Base-by-base conservation (phyloP, 2,329 filamentous ascomycete species). In the Beauveria sp. region DNA sequence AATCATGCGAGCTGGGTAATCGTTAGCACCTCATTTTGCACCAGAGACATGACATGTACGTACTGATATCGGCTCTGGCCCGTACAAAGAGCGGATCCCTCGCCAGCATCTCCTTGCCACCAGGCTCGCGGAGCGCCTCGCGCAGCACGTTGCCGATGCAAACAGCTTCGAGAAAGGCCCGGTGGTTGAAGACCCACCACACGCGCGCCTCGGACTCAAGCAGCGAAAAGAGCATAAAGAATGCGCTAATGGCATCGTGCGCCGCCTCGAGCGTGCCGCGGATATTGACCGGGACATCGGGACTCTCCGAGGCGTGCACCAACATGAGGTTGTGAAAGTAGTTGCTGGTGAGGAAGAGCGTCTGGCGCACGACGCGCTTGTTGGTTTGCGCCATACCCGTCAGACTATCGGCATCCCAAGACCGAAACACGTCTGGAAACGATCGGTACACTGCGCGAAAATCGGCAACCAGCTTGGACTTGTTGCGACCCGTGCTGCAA, bases 181-280 rank as follows among this genome's bases (percentile, higher is more conserved):
- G 79, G 70, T 93, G 90, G 70, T 91, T 90, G 66, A 92, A 91
- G 0, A 91, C 88, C 89, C 89, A 93, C 89, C 89, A 93, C 1
- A 92, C 89, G 16, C 86, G 81, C 1, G 88, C 88, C 75, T 93
- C 90, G 18, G 78, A 78, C 66, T 87, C 84, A 64, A 92, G 86
- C 14, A 90, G 75, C 43, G 77, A 78, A 73, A 86, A 90, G 7
- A 92, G 79, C 62, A 91, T 79, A 71, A 93, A 92, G 70, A 92
- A 93, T 1, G 88, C 79, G 50, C 80, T 82, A 52, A 93, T 84
- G 5, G 89, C 89, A 69, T 89, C 87, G 67, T 91, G 86, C 0
- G 89, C 89, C 0, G 89, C 88, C 71, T 92, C 88, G 14, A 93
- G 75, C 3, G 88, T 88, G 5, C 84, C 87, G 20, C 86, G 79